Evolutionary conservation across 371 early-diverging fungal species (phyloP).

Genomic region (Nematocida sp.): DNA sequence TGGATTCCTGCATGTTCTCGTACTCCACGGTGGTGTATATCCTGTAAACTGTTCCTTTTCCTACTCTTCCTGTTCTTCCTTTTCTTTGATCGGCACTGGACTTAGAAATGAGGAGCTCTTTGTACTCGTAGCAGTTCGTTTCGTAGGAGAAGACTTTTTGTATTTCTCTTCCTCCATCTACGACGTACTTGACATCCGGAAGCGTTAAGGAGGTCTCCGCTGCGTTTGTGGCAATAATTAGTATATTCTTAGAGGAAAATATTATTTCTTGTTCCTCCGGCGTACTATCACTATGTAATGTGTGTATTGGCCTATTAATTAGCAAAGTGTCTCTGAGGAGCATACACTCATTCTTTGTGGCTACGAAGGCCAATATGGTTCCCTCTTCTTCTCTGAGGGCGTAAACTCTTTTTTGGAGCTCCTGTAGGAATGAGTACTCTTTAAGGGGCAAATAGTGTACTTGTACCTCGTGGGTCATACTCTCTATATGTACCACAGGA

Average conservation of each 20-base stretch:
- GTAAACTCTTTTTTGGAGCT: constrained; percentile 27
- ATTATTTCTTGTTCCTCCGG: constrained; percentile 22
- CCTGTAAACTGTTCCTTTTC: constrained; percentile 55
- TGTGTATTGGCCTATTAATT: neutral
- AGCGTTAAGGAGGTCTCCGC: constrained; percentile 51
- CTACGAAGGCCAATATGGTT: constrained; percentile 37
- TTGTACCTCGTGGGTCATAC: constrained; percentile 6
- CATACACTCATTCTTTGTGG: constrained; percentile 41
- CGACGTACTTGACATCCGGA: constrained; percentile 56
- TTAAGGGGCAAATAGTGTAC: constrained; percentile 32
- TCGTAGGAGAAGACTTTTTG: constrained; percentile 21
- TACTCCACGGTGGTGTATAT: constrained; percentile 56
- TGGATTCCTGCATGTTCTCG: constrained; percentile 33
- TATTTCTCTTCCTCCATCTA: constrained; percentile 58
- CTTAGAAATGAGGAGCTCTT: constrained; percentile 41
- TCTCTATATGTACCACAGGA: constrained; percentile 2
- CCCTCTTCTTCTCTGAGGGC: neutral
- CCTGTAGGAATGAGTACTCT: constrained; percentile 20
- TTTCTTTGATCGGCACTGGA: constrained; percentile 55
- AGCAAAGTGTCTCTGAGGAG: neutral
- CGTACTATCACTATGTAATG: constrained; percentile 40
- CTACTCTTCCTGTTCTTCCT: constrained; percentile 59
- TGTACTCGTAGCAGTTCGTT: neutral
- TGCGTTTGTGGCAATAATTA: constrained; percentile 50
- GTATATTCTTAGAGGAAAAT: constrained; percentile 4